Evolutionary conservation across 2,329 filamentous ascomycete species (phyloP), one percentile per base, ranked within the genome.

Genomic region (Stagonosporopsis rhizophila): DNA sequence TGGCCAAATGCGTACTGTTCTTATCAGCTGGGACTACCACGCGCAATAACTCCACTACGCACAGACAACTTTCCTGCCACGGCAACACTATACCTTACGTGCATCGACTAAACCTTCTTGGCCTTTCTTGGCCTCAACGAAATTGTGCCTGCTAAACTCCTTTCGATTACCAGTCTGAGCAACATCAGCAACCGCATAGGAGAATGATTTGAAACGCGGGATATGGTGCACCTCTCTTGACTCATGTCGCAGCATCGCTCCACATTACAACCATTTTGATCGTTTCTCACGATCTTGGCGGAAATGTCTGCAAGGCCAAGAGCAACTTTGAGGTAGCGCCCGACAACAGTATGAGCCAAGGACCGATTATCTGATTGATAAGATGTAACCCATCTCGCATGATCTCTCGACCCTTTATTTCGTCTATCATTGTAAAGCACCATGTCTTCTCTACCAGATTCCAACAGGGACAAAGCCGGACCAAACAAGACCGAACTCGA

Each of bases 241-340:
- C 14, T 25, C 39, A 12, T 15, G 27, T 14, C 23, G 14, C 6
- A 41, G 14, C 8, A 6, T 9, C 22, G 39, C 39, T 27, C 39
- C 20, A 41, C 12, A 41, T 25, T 2, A 22, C 22, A 27, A 4
- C 17, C 39, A 27, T n/a, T 25, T 4, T 11, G 14, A 27, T 41
- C 14, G 22, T 17, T n/a, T 41, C 22, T 17, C 14, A 12, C 20
- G 22, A 25, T 41, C 14, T 41, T 41, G 39, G 39, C 39, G 23
- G 6, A 41, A 41, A 27, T 41, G 23, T 41, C 22, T 41, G 39
- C 39, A 41, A 41, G 22, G 39, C 39, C 39, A 41, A 41, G 39
- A 41, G 7, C 22, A 27, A 22, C 23, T 41, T 40, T 20, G 5
- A 17, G 19, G 6, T 25, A 27, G 22, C 22, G 17, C 8, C 23